phyloP scores from a whole-genome alignment of 495 filamentous ascomycete species.

The Alectoria sarmentosa region DNA sequence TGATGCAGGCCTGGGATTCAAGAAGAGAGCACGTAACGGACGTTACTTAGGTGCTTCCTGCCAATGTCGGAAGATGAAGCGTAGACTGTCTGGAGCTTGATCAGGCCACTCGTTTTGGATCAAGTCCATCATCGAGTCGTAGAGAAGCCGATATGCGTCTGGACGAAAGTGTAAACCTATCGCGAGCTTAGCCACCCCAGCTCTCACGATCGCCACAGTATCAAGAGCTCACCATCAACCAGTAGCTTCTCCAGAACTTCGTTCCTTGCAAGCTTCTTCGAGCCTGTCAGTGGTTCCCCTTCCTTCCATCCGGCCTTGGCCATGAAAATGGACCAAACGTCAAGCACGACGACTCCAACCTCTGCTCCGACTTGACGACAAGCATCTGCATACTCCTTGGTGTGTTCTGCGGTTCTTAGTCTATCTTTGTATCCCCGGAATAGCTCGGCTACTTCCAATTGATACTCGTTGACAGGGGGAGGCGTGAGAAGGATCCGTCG shows the following conservation, averaged over 20 bases:
- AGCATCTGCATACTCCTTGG: slow-evolving; percentile 65
- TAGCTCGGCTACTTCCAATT: slow-evolving; percentile 46
- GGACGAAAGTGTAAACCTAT: slow-evolving; percentile 60
- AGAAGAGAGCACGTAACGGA: not conserved
- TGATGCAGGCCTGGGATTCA: not conserved
- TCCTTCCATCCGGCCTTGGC: slow-evolving; percentile 54
- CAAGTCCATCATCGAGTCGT: slow-evolving; percentile 44
- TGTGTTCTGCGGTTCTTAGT: slow-evolving; percentile 53
- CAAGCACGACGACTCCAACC: slow-evolving; percentile 57
- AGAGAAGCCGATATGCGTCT: slow-evolving; percentile 53
- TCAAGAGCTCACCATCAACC: slow-evolving; percentile 47
- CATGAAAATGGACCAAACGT: slow-evolving; percentile 72
- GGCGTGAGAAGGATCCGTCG: slow-evolving; percentile 71
- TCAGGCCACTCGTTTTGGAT: slow-evolving; percentile 53
- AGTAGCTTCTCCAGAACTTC: slow-evolving; percentile 45
- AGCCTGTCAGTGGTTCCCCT: slow-evolving; percentile 47
- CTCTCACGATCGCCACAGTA: not conserved
- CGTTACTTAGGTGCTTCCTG: slow-evolving; percentile 8
- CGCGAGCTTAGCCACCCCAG: slow-evolving; percentile 4
- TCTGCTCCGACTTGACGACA: slow-evolving; percentile 57
- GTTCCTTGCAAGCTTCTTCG: slow-evolving; percentile 42
- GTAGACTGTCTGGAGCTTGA: slow-evolving; percentile 45
- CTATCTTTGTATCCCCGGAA: slow-evolving; percentile 41
- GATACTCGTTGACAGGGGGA: slow-evolving; percentile 74
- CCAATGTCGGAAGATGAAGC: slow-evolving; percentile 50